Evolutionary conservation across 306 rosid genomes (phyloP).

Genomic region (Cajanus cajan): DNA sequence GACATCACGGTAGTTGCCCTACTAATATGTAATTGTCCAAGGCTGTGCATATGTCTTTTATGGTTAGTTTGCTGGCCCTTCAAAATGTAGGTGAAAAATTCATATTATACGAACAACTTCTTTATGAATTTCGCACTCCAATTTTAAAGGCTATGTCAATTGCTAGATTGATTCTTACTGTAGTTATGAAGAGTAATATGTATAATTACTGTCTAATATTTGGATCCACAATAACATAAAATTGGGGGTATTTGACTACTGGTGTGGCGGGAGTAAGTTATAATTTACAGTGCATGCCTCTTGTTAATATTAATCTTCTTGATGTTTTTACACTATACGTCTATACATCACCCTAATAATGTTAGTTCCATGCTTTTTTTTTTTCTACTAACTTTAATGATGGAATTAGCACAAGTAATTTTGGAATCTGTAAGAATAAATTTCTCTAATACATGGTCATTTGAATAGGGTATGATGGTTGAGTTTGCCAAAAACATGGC

Average conservation of each 20-base stretch:
- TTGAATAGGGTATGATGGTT: conserved; percentile 69
- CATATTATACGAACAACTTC: not conserved
- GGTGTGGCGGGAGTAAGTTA: not conserved
- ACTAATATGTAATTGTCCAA: not conserved
- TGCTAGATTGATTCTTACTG: not conserved
- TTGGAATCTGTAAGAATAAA: conserved; percentile 5
- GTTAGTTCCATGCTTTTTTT: not conserved
- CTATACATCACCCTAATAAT: conserved; percentile 4
- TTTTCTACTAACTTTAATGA: conserved; percentile 3
- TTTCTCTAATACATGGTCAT: conserved; percentile 26
- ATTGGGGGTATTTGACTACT: not conserved
- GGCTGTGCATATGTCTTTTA: not conserved
- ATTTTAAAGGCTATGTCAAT: not conserved
- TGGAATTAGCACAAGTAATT: not conserved
- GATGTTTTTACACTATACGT: not conserved
- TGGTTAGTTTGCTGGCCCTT: not conserved
- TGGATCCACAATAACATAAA: not conserved
- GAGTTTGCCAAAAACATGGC: conserved; percentile 77
- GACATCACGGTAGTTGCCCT: not conserved
- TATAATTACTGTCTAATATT: not conserved
- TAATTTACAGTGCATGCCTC: not conserved
- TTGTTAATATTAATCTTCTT: not conserved
- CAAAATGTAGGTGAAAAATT: not conserved
- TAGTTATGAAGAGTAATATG: not conserved
- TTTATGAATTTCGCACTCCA: not conserved